Percentiles rank a stretch among this genome's conserved stretches.
These are phyloP conservation scores for Onygenales sp. DNA, from an alignment of 2,329 filamentous ascomycete species.

Conservation along the genomic window DNA sequence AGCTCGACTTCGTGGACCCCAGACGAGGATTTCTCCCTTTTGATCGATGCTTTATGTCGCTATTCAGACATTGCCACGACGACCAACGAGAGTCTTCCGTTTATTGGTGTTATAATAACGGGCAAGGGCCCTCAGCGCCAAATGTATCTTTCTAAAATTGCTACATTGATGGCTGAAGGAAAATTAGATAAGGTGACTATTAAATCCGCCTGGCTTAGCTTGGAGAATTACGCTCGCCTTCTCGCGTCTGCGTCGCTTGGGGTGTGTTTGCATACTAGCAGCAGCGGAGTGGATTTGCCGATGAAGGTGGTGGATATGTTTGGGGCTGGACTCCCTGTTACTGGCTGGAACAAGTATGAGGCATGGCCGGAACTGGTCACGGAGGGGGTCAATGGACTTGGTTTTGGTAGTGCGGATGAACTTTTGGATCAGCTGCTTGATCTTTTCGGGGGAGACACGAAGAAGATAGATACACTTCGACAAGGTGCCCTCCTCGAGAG, in stretches of 20 bases:
- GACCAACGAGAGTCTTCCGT: constrained; percentile 44
- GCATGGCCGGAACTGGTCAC: constrained; percentile 86
- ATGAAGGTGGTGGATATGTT: constrained; percentile 99
- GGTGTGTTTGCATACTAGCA: constrained; percentile 84
- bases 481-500: constrained; percentile 67
- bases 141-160: constrained; percentile 60
- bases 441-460: constrained; percentile 49
- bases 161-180: constrained; percentile 49
- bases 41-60: constrained; percentile 69
- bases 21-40: constrained; percentile 85
- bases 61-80: constrained; percentile 53
- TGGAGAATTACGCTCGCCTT: constrained; percentile 73
- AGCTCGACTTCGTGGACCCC: constrained; percentile 96
- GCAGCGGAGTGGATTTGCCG: constrained; percentile 86
- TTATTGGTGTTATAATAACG: constrained; percentile 81
- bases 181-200: constrained; percentile 63
- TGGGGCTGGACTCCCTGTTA: constrained; percentile 81
- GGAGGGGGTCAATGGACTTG: constrained; percentile 75
- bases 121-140: constrained; percentile 82
- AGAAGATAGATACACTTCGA: constrained; percentile 53
- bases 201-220: constrained; percentile 73
- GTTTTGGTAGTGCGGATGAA: constrained; percentile 64
- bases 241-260: constrained; percentile 82
- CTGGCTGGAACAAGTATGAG: constrained; percentile 75
- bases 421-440: constrained; percentile 54